These are phyloP conservation scores for Meyerozyma guilliermondii DNA, from an alignment of 1,139 yeast species.

Conservation along the genomic window DNA sequence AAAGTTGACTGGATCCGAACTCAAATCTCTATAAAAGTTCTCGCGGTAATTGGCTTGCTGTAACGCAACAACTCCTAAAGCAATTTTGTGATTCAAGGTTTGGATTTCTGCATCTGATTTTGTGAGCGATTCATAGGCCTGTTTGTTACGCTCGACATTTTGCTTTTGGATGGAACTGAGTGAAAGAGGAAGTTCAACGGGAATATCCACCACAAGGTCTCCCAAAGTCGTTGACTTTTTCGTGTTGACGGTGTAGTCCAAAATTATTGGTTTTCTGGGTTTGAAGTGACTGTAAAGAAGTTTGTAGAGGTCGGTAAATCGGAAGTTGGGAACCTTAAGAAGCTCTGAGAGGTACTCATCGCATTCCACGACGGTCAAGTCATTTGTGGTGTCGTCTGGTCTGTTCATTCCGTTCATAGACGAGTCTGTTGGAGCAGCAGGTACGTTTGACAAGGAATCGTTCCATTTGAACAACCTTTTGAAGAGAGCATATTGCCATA, in stretches of 20 bases:
- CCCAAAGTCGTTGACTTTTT: conserved; percentile 77
- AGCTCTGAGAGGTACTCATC: conserved; percentile 63
- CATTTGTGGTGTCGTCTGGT: conserved; percentile 26
- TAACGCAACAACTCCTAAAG: conserved; percentile 59
- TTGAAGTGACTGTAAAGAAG: conserved; percentile 53
- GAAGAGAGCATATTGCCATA: conserved; percentile 85
- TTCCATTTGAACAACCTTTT: conserved; percentile 56
- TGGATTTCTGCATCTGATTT: conserved; percentile 47
- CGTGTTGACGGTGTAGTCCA: conserved; percentile 73
- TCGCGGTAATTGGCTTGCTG: conserved; percentile 49
- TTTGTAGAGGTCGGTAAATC: conserved; percentile 72
- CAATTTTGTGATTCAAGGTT: conserved; percentile 54
- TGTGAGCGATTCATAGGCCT: conserved; percentile 34
- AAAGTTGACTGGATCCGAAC: conserved; percentile 73
- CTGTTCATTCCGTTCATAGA: conserved; percentile 11
- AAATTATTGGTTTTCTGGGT: conserved; percentile 74
- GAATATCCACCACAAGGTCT: conserved; percentile 72
- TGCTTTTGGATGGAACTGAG: conserved; percentile 36
- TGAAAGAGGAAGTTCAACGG: conserved; percentile 51
- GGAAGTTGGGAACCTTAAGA: conserved; percentile 47
- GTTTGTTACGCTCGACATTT: conserved; percentile 34
- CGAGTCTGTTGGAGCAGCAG: conserved; percentile 29
- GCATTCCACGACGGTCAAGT: conserved; percentile 50
- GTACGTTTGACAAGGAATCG: conserved; percentile 27
- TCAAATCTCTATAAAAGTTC: conserved; percentile 64